Evolutionary conservation across 2,329 filamentous ascomycete genomes (phyloP).

Genomic region (Fusarium anguioides): DNA sequence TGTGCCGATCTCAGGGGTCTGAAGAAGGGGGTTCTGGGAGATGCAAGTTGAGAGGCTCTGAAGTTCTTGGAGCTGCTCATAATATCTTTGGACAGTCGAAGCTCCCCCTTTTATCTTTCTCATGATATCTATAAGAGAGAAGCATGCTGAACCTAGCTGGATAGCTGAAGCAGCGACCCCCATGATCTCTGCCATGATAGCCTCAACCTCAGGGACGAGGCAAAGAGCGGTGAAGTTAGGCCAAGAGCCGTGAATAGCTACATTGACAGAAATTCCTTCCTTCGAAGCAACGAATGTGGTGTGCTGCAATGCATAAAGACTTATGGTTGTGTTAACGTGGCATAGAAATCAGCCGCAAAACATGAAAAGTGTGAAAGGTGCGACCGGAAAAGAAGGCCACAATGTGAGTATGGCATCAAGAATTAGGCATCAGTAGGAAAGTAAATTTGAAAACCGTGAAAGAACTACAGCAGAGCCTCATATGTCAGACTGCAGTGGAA

Average conservation of each 20-base stretch:
- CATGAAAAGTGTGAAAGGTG: not conserved
- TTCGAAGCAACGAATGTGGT: not conserved
- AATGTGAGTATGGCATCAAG: not conserved
- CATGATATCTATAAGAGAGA: slow-evolving; percentile 31
- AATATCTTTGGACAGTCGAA: slow-evolving; percentile 20
- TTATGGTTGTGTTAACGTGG: slow-evolving; percentile 31
- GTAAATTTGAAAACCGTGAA: not conserved
- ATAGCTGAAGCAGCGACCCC: slow-evolving; percentile 37
- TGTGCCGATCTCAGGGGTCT: slow-evolving; percentile 31
- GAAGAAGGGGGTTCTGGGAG: slow-evolving; percentile 36
- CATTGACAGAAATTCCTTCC: not conserved
- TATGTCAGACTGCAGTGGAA: slow-evolving; percentile 7
- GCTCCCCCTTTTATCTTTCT: slow-evolving; percentile 42
- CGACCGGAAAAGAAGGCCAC: not conserved
- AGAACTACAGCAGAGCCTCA: slow-evolving; percentile 26
- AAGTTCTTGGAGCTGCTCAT: slow-evolving; percentile 39
- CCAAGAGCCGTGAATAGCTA: not conserved
- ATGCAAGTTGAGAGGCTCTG: slow-evolving; percentile 31
- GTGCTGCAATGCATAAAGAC: slow-evolving; percentile 17
- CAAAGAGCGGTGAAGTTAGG: slow-evolving; percentile 20
- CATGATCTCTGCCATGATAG: slow-evolving; percentile 40
- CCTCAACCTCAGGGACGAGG: not conserved
- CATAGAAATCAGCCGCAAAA: slow-evolving; percentile 3
- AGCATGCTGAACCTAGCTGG: slow-evolving; percentile 27
- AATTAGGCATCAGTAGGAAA: not conserved